Percentiles rank a stretch among this genome's conserved stretches.
These are phyloP conservation scores for Cryptococcus sp. DNA, from an alignment of 1,284 basidiomycete genomes.

Conservation along the genomic window DNA sequence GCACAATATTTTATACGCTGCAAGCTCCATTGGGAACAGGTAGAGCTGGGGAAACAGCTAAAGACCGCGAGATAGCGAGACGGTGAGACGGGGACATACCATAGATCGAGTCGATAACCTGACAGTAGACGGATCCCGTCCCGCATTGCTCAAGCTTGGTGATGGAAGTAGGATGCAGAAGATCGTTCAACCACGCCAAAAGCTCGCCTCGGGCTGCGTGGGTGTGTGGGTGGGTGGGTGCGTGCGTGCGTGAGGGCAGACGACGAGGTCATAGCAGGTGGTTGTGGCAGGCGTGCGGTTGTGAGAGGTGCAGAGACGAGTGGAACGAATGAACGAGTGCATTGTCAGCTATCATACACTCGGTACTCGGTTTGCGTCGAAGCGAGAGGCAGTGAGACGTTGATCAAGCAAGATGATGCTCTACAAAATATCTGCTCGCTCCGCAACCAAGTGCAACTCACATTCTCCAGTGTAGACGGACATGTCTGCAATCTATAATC, in stretches of 20 bases:
- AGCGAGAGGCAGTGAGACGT: too few species aligned
- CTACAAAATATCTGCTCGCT: background rate
- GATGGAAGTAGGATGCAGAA: constrained; percentile 74
- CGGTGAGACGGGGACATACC: constrained; percentile 6
- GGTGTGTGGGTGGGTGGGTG: background rate
- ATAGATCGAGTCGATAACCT: constrained; percentile 53
- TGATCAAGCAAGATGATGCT: too few species aligned
- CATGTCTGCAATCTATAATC: constrained; percentile 22
- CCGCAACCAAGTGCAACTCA: constrained; percentile 22
- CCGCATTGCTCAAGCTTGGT: constrained; percentile 95
- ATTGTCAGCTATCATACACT: too few species aligned
- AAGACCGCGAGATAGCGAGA: background rate
- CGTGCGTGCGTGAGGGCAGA: background rate
- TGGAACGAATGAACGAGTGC: background rate
- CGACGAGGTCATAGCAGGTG: background rate
- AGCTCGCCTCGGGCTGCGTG: constrained; percentile 71
- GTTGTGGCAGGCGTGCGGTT: background rate
- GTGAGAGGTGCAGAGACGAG: background rate
- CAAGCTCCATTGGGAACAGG: too few species aligned
- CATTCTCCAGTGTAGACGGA: constrained; percentile 49
- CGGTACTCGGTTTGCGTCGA: too few species aligned
- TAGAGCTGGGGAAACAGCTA: background rate
- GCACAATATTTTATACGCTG: too few species aligned
- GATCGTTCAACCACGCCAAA: constrained; percentile 89
- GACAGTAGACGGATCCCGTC: constrained; percentile 84